Conservation (phyloP, 768 basidiomycete genomes). For the Leccinum fibrillosum region DNA sequence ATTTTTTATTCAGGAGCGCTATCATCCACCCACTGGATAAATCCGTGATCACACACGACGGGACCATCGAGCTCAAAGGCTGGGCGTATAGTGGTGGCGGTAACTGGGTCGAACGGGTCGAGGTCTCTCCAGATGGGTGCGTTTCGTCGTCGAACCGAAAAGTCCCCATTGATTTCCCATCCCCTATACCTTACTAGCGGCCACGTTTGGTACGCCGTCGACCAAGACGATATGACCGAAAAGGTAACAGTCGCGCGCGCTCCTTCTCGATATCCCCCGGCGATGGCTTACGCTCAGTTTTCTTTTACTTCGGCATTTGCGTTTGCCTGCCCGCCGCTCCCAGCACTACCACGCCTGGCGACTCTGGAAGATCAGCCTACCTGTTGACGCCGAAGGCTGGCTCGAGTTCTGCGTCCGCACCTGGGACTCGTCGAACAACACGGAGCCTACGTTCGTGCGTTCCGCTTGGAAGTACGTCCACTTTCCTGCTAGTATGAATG, state of each 20-base stretch:
- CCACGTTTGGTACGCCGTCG: constrained; percentile 16
- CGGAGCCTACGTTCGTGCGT: constrained; percentile 52
- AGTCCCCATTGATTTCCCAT: background rate
- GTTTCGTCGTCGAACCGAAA: background rate
- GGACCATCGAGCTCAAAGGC: constrained; percentile 41
- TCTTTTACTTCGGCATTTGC: background rate
- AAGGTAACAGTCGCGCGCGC: constrained; percentile 2
- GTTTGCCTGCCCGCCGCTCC: background rate
- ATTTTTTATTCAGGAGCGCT: constrained; percentile 7
- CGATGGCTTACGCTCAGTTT: background rate
- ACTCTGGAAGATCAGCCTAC: constrained; percentile 49
- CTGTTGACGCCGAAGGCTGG: constrained; percentile 55
- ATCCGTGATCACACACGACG: constrained; percentile 46
- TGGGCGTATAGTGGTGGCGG: constrained; percentile 48
- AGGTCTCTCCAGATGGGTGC: constrained; percentile 36
- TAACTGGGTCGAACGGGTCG: constrained; percentile 56
- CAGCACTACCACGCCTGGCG: constrained; percentile 56
- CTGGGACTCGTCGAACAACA: constrained; percentile 59
- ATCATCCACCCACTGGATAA: constrained; percentile 31
- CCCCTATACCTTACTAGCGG: background rate
- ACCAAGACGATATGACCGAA: constrained; percentile 14
- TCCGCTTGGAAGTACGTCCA: constrained; percentile 50
- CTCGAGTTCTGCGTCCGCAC: constrained; percentile 53
- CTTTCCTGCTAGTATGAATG: background rate
- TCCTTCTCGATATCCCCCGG: background rate